phyloP scores from a whole-genome alignment of 768 basidiomycete species.

The Hysterangium stoloniferum region DNA sequence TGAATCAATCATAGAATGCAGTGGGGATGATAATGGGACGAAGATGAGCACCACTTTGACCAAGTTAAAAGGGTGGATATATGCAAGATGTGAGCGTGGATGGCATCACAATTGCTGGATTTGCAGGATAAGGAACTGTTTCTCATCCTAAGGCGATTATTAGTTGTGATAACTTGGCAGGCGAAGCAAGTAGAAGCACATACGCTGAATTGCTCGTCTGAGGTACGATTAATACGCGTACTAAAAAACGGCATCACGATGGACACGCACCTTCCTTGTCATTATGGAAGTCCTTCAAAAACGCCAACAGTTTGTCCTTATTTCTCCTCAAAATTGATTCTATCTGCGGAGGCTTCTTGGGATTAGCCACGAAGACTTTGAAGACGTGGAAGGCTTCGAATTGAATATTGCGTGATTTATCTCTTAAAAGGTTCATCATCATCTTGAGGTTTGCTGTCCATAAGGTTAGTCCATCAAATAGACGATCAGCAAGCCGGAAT shows the following conservation, averaged over 20 bases:
- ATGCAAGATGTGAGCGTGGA: neutral
- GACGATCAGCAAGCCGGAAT: neutral
- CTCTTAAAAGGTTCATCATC: constrained; percentile 99
- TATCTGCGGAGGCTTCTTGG: constrained; percentile 96
- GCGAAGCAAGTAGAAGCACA: constrained; percentile 17
- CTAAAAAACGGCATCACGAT: neutral
- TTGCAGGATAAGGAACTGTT: constrained; percentile 91
- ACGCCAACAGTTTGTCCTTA: constrained; percentile 85
- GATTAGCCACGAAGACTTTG: constrained; percentile 99
- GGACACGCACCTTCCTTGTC: constrained; percentile 80
- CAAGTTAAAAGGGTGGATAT: neutral
- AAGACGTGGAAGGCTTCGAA: constrained; percentile 99
- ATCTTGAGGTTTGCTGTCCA: constrained; percentile 80
- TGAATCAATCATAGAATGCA: no score
- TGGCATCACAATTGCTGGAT: constrained; percentile 60
- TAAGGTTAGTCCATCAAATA: neutral
- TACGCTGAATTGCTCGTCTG: constrained; percentile 93
- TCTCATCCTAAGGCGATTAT: constrained; percentile 59
- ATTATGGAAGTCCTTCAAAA: constrained; percentile 92
- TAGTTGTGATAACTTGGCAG: constrained; percentile 8
- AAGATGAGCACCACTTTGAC: no score
- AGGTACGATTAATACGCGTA: neutral
- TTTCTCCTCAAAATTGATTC: constrained; percentile 86
- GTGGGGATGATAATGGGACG: no score
- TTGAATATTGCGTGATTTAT: constrained; percentile 99